Conservation (phyloP, 2,329 filamentous ascomycete species). For the Sporothrix curviconia region DNA sequence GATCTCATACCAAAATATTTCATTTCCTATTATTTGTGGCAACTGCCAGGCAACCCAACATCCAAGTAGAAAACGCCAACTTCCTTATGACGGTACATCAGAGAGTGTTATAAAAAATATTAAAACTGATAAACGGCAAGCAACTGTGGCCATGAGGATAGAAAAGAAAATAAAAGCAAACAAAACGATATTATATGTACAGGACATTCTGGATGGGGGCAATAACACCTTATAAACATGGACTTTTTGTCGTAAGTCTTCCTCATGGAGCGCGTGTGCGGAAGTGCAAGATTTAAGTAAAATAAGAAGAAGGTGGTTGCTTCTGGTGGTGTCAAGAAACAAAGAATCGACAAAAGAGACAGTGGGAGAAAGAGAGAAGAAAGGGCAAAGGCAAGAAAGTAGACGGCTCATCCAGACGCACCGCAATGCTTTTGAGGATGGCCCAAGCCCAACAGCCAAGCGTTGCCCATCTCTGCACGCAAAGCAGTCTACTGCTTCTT, state of each 20-base stretch:
- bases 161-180: background rate
- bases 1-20: background rate
- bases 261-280: background rate
- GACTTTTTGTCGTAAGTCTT: conserved; percentile 11
- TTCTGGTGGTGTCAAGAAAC: background rate
- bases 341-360: too few species aligned
- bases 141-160: background rate
- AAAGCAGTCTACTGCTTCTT: conserved; percentile 30
- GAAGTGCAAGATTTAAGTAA: background rate
- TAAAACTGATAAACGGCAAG: background rate
- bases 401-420: too few species aligned
- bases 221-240: background rate
- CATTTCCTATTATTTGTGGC: background rate
- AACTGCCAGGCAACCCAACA: background rate
- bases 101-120: background rate
- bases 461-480: too few species aligned
- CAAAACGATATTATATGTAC: conserved; percentile 14
- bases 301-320: background rate
- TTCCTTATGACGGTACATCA: background rate
- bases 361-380: too few species aligned
- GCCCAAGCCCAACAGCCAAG: too few species aligned
- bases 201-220: conserved; percentile 7
- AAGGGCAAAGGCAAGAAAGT: too few species aligned
- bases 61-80: conserved; percentile 9
- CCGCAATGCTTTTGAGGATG: too few species aligned